phyloP scores from a whole-genome alignment of 176 grass and related monocot genomes.

The Oryza glumipatula region DNA sequence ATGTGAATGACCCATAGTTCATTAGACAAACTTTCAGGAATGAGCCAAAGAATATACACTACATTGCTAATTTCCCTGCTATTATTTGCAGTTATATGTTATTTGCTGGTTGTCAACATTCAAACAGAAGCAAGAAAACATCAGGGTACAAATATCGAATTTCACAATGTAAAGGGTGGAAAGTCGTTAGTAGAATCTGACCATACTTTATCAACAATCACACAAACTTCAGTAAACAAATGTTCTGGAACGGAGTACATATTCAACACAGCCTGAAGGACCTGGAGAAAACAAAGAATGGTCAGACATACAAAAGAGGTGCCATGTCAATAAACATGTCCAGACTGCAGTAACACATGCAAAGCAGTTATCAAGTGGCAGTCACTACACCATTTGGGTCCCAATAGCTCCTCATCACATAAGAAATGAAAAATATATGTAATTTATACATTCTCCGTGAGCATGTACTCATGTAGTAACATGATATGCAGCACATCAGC shows the following conservation, averaged over 20 bases:
- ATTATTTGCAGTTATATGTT: too few relatives aligned
- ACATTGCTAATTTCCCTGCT: too few relatives aligned
- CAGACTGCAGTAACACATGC: slow-evolving; percentile 2
- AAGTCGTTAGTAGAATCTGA: not conserved
- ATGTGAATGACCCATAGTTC: too few relatives aligned
- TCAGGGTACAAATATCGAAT: not conserved
- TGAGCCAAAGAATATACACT: too few relatives aligned
- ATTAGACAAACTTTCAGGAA: too few relatives aligned
- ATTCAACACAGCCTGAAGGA: slow-evolving; percentile 77
- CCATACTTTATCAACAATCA: slow-evolving; percentile 85
- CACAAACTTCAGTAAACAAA: slow-evolving; percentile 74
- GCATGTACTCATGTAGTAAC: not conserved
- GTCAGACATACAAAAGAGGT: slow-evolving; percentile 25
- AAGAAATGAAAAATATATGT: not conserved
- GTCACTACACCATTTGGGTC: not conserved
- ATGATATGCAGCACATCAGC: not conserved
- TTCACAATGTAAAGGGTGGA: not conserved
- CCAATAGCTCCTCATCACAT: not conserved
- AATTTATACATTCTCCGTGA: not conserved
- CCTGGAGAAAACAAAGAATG: slow-evolving; percentile 50
- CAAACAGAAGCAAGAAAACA: too few relatives aligned
- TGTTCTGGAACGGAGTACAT: slow-evolving; percentile 74
- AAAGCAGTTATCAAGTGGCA: not conserved
- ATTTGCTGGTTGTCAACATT: too few relatives aligned
- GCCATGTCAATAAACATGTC: not conserved